Evolutionary conservation across 1,284 basidiomycete species (phyloP), one percentile per base, ranked within the genome.

Genomic region (Lentinus polychrous): DNA sequence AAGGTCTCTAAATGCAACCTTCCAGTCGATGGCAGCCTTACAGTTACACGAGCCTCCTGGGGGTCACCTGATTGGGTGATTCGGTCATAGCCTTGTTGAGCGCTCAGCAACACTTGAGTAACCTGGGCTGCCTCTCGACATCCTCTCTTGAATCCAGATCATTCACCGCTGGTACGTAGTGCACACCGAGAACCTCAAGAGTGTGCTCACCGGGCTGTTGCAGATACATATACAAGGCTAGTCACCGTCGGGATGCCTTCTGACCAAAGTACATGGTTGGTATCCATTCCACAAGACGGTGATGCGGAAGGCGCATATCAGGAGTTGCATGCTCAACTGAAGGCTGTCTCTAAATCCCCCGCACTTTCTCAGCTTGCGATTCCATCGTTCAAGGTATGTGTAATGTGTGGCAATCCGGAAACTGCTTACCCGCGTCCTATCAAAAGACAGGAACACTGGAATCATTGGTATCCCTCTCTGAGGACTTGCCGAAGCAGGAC

Each of bases 391-490:
- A 91, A 90, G 82, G 88, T 86, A 49, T 32, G 31, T 32, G 18
- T 12, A 18, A 46, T 43, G 22, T 39, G 17, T 34, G 12, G 15
- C 31, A 46, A 45, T 53, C 14, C 35, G 2, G 2, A 8, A 24
- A 40, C 43, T 35, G 41, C 24, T 33, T 27, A 27, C 10, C 50
- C 24, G 22, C 31, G 6, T 40, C 51, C 46, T 39, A 48, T 38
- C 43, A 52, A 55, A 69, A 98, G 93, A 92, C 94, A 51, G 95
- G 95, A 48, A 99, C 95, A 0, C 80, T 99, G 22, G 94, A 95
- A 54, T 78, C 82, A 23, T 82, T 99, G 50, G 83, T 99, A 55
- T 77, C 81, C 2, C 78, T 99, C 43, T 95, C 93, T 14, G 96
- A 99, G 62, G 84, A 90, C 46, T 77, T 99, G 39, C 91, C 94